Conservation (phyloP, 129 eudicot species). For the Erigeron canadensis region DNA sequence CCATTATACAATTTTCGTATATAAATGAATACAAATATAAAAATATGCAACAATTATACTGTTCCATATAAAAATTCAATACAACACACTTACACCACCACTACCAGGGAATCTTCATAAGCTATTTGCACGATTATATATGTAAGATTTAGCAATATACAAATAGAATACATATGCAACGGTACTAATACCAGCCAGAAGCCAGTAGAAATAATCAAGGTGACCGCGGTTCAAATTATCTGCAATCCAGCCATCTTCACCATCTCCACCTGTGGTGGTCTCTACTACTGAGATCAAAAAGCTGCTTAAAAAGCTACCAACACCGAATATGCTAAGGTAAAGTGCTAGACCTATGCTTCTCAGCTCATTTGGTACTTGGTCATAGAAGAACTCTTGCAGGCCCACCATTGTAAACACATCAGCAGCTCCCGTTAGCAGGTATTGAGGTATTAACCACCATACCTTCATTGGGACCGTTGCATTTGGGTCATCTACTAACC, state of each 20-base stretch:
- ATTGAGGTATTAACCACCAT: conserved; percentile 78
- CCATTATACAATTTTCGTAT: conserved; percentile 3
- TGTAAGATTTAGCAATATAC: conserved; percentile 51
- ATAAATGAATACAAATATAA: not conserved
- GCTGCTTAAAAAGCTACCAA: conserved; percentile 74
- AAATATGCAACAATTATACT: not conserved
- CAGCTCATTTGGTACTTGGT: conserved; percentile 59
- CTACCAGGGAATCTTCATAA: conserved; percentile 1
- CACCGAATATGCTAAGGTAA: conserved; percentile 56
- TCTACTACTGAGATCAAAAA: conserved; percentile 52
- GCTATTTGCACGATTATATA: conserved; percentile 32
- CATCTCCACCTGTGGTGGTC: conserved; percentile 41
- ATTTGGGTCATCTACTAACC: conserved; percentile 47
- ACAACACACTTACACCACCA: not conserved
- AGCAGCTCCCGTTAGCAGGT: conserved; percentile 49
- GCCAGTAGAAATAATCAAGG: conserved; percentile 79
- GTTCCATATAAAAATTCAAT: not conserved
- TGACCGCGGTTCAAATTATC: conserved; percentile 68
- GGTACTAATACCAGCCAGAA: conserved; percentile 55
- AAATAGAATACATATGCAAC: conserved; percentile 39
- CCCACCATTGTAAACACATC: conserved; percentile 64
- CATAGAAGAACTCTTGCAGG: conserved; percentile 77
- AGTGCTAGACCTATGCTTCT: conserved; percentile 63
- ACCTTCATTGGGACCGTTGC: conserved; percentile 62
- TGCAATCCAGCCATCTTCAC: conserved; percentile 56